These are phyloP conservation scores for Exophiala calicioides DNA, from an alignment of 2,329 filamentous ascomycete species.

Conservation along the genomic window DNA sequence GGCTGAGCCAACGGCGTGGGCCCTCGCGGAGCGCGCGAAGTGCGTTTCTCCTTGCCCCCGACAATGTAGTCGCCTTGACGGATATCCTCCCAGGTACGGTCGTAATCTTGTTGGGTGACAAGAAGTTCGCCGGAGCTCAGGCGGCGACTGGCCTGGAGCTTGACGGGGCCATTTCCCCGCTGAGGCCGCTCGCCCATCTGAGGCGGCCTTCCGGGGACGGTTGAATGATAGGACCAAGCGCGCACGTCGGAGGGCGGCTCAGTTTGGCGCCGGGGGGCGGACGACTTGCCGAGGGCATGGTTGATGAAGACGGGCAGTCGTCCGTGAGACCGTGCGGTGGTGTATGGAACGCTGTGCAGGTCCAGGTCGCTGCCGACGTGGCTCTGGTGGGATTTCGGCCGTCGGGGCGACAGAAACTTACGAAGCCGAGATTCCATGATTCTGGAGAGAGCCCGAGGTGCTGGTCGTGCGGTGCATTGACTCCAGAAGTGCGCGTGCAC, in stretches of 20 bases:
- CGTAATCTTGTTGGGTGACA: constrained; percentile 28
- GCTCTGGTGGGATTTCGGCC: constrained; percentile 9
- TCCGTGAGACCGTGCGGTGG: constrained; percentile 16
- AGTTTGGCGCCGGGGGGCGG: constrained; percentile 7
- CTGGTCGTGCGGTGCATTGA: constrained; percentile 19
- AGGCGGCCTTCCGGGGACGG: constrained; percentile 27
- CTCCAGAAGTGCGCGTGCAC: constrained; percentile 7
- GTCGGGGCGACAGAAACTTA: constrained; percentile 19
- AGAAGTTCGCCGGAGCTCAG: constrained; percentile 32
- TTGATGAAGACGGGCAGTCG: constrained; percentile 23
- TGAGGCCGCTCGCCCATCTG: constrained; percentile 27
- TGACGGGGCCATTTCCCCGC: constrained; percentile 32
- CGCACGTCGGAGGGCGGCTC: constrained; percentile 8
- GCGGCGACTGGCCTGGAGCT: constrained; percentile 31
- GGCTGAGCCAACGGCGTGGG: constrained; percentile 7
- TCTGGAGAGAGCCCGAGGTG: too few relatives aligned
- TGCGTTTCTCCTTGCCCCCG: constrained; percentile 26
- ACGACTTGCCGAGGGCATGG: constrained; percentile 19
- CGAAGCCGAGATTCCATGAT: constrained; percentile 26
- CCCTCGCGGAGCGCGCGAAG: constrained; percentile 9
- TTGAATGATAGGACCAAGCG: constrained; percentile 26
- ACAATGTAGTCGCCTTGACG: constrained; percentile 30
- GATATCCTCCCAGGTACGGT: constrained; percentile 30
- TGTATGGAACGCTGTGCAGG: constrained; percentile 22
- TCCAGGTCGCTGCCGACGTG: constrained; percentile 19